Evolutionary conservation across 1,284 basidiomycete species (phyloP), one percentile per base, ranked within the genome.

Genomic region (Microbotryum violaceum): DNA sequence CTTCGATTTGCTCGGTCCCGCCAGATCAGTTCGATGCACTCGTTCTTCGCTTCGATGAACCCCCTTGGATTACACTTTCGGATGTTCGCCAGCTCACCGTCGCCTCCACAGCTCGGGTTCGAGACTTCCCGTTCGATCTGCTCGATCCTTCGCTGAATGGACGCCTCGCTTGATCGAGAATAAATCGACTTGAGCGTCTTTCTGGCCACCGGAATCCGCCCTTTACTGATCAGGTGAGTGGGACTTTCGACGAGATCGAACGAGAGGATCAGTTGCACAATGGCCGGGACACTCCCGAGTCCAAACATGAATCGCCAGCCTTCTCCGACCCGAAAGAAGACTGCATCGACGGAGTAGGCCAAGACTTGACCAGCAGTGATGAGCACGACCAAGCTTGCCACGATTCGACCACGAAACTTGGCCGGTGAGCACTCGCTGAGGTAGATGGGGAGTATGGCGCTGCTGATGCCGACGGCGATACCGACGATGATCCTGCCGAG

Each of bases 231-330:
- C 33, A 88, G 77, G 57, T 87, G 85, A 33, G 87, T 82, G 2
- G 88, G 88, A 58, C 84, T 85, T 74, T 90, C 88, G 0, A 88
- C 88, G 5, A 90, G 77, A 71, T 85, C 83, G 57, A 90, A 74
- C 54, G 83, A 75, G 2, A 80, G 57, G 44, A 85, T 20, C 18
- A 72, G 78, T 71, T 90, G 88, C 1, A 86, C 59, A 1, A 77
- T 6, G 6, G 67, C 53, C 1, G 71, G 71, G 0, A 71, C 60
- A 44, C 74, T 70, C 23, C 76, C 75, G 37, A 76, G 70, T 16
- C 74, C 77, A 45, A 77, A 75, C 65, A 75, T 74, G 63, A 72
- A 75, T 27, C 77, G 63, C 75, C 76, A 78, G 3, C 74, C 75
- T n/a, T 70, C 56, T 21, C 60, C 64, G 23, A 72, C 58, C 8